Evolutionary conservation across 225 moss, liverwort and hornwort species (phyloP).

Genomic region (Pleurozium schreberi): DNA sequence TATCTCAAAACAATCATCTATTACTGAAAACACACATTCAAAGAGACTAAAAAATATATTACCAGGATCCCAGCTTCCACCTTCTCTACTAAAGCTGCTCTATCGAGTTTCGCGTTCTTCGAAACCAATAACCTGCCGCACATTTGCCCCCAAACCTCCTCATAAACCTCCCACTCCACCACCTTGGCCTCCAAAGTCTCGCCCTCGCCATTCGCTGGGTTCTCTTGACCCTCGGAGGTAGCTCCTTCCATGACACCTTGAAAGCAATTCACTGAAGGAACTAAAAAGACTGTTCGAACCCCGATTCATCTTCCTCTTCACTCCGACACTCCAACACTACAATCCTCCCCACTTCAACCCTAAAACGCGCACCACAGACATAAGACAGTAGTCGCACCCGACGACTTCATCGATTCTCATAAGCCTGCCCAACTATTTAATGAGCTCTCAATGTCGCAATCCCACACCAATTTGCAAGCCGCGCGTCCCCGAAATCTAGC

Average conservation of each 20-base stretch:
- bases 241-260: constrained; percentile 45
- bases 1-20: neutral
- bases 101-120: constrained; percentile 40
- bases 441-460: neutral
- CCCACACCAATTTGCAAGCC: neutral
- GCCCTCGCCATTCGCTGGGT: constrained; percentile 17
- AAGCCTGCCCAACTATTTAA: neutral
- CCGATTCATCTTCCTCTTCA: constrained; percentile 44
- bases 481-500: neutral
- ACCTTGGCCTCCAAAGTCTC: constrained; percentile 37
- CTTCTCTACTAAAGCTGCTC: constrained; percentile 31
- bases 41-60: neutral
- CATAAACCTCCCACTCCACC: constrained; percentile 81
- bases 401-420: neutral
- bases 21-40: neutral
- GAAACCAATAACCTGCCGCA: constrained; percentile 48
- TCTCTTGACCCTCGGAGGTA: constrained; percentile 21
- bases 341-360: neutral
- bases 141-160: constrained; percentile 57
- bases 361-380: neutral
- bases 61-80: constrained; percentile 48
- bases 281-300: constrained; percentile 28
- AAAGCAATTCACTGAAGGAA: constrained; percentile 8
- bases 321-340: neutral
- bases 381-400: neutral